Evolutionary conservation across 257 asterid genomes (phyloP), one percentile per base, ranked within the genome.

Genomic region (Perilla frutescens): DNA sequence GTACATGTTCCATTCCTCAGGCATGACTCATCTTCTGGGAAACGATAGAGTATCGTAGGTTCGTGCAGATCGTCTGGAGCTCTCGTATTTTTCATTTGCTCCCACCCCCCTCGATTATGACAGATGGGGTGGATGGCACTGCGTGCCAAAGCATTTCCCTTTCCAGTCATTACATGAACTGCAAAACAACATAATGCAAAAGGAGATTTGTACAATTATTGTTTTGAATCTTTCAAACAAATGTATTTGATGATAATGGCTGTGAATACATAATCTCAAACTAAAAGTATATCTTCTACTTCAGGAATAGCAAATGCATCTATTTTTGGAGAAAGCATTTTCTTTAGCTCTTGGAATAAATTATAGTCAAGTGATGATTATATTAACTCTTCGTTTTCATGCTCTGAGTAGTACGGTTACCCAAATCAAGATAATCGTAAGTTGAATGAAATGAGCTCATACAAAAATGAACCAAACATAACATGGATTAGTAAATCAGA

Each of bases 1-100:
- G 48, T 58, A 66, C 66, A 55, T 65, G 81, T 71, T 63, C 77
- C 73, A 56, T 44, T 45, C 73, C 40, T 51, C 53, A 34, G 45
- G 73, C 75, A 45, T 29, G 55, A 20, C 15, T 41, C 50, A 13
- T 31, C 50, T 67, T 67, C 39, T 47, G 59, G 39, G 51, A 62
- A 68, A 51, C 50, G 45, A 44, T 50, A 10, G 20, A 51, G 53
- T 55, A n/a, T 58, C 32, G 44, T 20, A 20, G 60, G 10, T 70
- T 43, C 49, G 7, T 26, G 64, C 15, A 8, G 49, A 62, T 51
- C 66, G 3, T 36, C 15, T 60, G 66, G 47, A 60, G 36, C 41
- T 62, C 66, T 31, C 8, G 66, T 60, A 50, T 20, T 20, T 20
- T 20, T 20, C 26, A 20, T 20, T 20, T 20, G 26, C 26, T 34